These are phyloP conservation scores for Alternaria brassicicola DNA, from an alignment of 2,329 filamentous ascomycete genomes.

Conservation along the genomic window DNA sequence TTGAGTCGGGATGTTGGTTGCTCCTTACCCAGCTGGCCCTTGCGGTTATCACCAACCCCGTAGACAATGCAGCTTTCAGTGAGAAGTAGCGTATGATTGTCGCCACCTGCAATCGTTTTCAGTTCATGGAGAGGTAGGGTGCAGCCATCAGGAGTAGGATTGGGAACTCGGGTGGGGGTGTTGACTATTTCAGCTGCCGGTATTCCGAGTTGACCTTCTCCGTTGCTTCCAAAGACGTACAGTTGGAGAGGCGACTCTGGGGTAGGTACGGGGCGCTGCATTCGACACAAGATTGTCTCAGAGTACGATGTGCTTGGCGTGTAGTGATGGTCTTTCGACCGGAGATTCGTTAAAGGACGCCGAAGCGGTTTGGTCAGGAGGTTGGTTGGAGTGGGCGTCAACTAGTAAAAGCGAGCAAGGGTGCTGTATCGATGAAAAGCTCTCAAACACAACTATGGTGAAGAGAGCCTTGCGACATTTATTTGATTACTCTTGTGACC, in stretches of 20 bases:
- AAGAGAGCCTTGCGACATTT: background rate
- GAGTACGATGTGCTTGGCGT: background rate
- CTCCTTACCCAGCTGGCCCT: slow-evolving; percentile 52
- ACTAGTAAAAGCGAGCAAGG: too few relatives aligned
- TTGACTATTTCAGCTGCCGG: slow-evolving; percentile 50
- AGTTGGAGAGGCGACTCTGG: slow-evolving; percentile 34
- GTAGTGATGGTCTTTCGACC: background rate
- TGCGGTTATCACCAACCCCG: slow-evolving; percentile 66
- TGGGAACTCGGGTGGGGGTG: slow-evolving; percentile 20
- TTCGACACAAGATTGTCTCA: background rate
- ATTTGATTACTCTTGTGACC: background rate
- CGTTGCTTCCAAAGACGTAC: slow-evolving; percentile 60
- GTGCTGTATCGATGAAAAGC: background rate
- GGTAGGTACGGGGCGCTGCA: background rate
- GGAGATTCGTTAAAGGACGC: background rate
- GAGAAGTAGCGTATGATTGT: slow-evolving; percentile 84
- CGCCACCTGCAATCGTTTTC: slow-evolving; percentile 65
- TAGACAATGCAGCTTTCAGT: slow-evolving; percentile 65
- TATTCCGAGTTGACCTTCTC: slow-evolving; percentile 59
- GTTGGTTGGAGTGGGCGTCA: too few relatives aligned
- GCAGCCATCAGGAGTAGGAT: background rate
- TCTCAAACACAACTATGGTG: background rate
- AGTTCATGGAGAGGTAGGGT: slow-evolving; percentile 13
- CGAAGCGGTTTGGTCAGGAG: background rate
- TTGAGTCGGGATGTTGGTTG: background rate